These are phyloP conservation scores for Penicillium herquei DNA, from an alignment of 495 filamentous ascomycete species.

Conservation along the genomic window DNA sequence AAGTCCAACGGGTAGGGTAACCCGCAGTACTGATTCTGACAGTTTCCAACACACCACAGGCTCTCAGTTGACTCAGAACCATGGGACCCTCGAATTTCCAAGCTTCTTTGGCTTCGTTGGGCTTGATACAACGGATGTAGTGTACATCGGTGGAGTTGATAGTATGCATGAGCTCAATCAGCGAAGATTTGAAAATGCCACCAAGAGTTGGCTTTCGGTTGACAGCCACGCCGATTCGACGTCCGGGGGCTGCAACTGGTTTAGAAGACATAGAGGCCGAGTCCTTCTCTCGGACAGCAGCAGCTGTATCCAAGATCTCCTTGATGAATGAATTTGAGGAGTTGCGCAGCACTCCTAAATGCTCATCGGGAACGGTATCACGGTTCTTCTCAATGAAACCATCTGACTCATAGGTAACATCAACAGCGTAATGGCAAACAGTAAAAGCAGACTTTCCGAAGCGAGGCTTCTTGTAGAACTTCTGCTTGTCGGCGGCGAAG, in stretches of 20 bases:
- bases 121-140: constrained; percentile 99
- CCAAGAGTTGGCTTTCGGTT: constrained; percentile 96
- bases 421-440: constrained; percentile 97
- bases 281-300: constrained; percentile 87
- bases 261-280: constrained; percentile 69
- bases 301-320: constrained; percentile 81
- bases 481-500: constrained; percentile 86
- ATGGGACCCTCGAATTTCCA: constrained; percentile 99
- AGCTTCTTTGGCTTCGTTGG: constrained; percentile 92
- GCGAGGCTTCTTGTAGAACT: constrained; percentile 96
- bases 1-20: constrained; percentile 98
- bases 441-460: constrained; percentile 98
- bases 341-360: constrained; percentile 84
- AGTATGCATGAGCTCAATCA: constrained; percentile 97
- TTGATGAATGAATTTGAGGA: constrained; percentile 85
- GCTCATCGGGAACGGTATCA: constrained; percentile 97
- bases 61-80: constrained; percentile 95
- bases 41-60: constrained; percentile 98
- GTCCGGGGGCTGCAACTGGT: constrained; percentile 62
- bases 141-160: constrained; percentile 98
- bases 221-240: constrained; percentile 84
- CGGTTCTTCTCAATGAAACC: constrained; percentile 99
- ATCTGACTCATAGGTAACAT: constrained; percentile 99
- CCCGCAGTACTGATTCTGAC: constrained; percentile 97
- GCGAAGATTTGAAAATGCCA: constrained; percentile 96